Conservation (phyloP, 306 rosid genomes). For the Acacia crassicarpa region DNA sequence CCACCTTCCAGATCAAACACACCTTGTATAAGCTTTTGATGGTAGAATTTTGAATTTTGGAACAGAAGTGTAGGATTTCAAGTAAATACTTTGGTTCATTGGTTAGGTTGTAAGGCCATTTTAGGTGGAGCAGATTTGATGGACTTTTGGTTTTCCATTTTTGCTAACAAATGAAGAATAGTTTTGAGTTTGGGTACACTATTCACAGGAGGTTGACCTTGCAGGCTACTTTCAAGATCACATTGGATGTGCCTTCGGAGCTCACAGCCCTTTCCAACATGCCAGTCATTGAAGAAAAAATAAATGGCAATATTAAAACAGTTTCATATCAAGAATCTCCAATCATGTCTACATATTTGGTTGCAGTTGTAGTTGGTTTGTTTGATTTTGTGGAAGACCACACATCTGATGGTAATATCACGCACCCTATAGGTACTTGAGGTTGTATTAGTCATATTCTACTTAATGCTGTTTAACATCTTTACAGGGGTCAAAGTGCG, state of each 20-base stretch:
- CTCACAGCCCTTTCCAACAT: constrained; percentile 88
- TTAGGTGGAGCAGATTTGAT: background rate
- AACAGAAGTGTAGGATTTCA: constrained; percentile 8
- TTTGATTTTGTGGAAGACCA: constrained; percentile 91
- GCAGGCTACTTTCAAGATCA: constrained; percentile 92
- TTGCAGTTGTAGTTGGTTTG: constrained; percentile 87
- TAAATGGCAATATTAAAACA: constrained; percentile 58
- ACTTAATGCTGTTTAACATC: constrained; percentile 29
- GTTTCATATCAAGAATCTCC: constrained; percentile 84
- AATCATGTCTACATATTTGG: constrained; percentile 90
- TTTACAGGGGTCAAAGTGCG: constrained; percentile 85
- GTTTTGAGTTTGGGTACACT: constrained; percentile 23
- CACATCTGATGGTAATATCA: constrained; percentile 73
- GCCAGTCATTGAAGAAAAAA: constrained; percentile 78
- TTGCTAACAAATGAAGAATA: constrained; percentile 18
- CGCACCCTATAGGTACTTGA: background rate
- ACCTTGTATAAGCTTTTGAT: constrained; percentile 13
- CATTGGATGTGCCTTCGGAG: constrained; percentile 82
- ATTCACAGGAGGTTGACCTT: constrained; percentile 30
- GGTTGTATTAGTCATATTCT: constrained; percentile 8
- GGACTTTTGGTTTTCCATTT: constrained; percentile 26
- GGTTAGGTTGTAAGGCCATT: constrained; percentile 11
- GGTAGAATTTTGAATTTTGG: constrained; percentile 9
- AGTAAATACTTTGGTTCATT: constrained; percentile 27
- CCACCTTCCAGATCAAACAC: constrained; percentile 16